A percentile compares a stretch with the other conserved stretches of the same genome.
Conservation (phyloP, 2,329 filamentous ascomycete genomes). For the Purpureocillium lavendulum region DNA sequence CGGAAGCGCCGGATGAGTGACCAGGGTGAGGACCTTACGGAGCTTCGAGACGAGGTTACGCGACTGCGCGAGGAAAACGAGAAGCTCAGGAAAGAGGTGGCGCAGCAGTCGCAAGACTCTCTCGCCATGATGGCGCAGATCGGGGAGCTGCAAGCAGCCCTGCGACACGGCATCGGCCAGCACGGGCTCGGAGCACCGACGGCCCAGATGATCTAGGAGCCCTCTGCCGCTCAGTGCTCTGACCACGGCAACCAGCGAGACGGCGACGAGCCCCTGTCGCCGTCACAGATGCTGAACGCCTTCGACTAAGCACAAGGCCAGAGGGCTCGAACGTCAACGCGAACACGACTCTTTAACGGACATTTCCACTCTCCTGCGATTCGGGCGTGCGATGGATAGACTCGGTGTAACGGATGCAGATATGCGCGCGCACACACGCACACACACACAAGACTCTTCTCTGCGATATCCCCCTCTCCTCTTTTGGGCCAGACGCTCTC, state of each 20-base stretch:
- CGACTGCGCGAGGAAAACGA: constrained; percentile 57
- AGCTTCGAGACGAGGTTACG: constrained; percentile 58
- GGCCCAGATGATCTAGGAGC: constrained; percentile 30
- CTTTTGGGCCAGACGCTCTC: not conserved
- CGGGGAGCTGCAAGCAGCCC: constrained; percentile 33
- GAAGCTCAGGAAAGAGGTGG: constrained; percentile 43
- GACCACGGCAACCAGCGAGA: not conserved
- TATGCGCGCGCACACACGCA: no score
- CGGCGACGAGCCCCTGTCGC: not conserved
- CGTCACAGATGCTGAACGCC: not conserved
- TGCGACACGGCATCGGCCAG: constrained; percentile 25
- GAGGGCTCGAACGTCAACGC: not conserved
- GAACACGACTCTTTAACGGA: no score
- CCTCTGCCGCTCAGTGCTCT: constrained; percentile 2
- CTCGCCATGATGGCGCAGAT: constrained; percentile 41
- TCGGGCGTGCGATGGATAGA: constrained; percentile 1
- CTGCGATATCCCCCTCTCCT: constrained; percentile 3
- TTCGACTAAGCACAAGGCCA: not conserved
- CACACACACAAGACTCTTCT: no score
- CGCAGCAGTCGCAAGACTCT: constrained; percentile 38
- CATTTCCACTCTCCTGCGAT: not conserved
- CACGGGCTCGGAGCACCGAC: constrained; percentile 27
- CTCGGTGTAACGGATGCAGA: not conserved
- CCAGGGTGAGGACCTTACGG: constrained; percentile 38
- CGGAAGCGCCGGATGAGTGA: constrained; percentile 33